A percentile compares a stretch with the other conserved stretches of the same genome.
Evolutionary conservation across 2,329 filamentous ascomycete species (phyloP).

Genomic region (Monosporascus sp.): DNA sequence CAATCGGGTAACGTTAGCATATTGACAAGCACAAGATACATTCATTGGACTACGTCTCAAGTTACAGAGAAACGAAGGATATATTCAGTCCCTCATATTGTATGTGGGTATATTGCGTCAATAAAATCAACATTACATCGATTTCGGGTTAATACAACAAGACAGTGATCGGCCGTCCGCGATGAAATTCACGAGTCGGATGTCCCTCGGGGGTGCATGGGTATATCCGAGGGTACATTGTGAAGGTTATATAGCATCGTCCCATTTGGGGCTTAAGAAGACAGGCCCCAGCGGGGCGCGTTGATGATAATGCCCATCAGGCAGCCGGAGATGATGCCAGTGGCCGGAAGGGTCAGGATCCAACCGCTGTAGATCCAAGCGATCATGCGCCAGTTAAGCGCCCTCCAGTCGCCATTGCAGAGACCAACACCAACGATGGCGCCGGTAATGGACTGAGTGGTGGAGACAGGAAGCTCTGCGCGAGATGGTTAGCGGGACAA

Average conservation of each 20-base stretch:
- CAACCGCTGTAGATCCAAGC: conserved; percentile 55
- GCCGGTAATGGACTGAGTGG: conserved; percentile 60
- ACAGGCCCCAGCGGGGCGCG: conserved; percentile 45
- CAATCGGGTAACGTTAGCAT: no score
- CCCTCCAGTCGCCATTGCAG: conserved; percentile 52
- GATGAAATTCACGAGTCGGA: not conserved
- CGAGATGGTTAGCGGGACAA: not conserved
- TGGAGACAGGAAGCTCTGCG: conserved; percentile 55
- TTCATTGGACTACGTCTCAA: no score
- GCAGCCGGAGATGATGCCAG: conserved; percentile 53
- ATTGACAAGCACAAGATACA: no score
- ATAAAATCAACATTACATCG: not conserved
- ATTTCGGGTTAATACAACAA: no score
- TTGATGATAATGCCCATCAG: conserved; percentile 61
- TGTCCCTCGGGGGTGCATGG: no score
- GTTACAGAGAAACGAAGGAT: no score
- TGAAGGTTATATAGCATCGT: not conserved
- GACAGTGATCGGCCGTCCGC: no score
- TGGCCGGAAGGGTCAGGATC: conserved; percentile 55
- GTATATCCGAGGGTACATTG: not conserved
- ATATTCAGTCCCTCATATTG: no score
- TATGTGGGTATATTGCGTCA: not conserved
- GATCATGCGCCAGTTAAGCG: conserved; percentile 61
- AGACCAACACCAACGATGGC: conserved; percentile 59
- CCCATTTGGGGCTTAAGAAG: not conserved